Evolutionary conservation across 2,329 filamentous ascomycete species (phyloP).

Genomic region (Neopestalotiopsis rosae): DNA sequence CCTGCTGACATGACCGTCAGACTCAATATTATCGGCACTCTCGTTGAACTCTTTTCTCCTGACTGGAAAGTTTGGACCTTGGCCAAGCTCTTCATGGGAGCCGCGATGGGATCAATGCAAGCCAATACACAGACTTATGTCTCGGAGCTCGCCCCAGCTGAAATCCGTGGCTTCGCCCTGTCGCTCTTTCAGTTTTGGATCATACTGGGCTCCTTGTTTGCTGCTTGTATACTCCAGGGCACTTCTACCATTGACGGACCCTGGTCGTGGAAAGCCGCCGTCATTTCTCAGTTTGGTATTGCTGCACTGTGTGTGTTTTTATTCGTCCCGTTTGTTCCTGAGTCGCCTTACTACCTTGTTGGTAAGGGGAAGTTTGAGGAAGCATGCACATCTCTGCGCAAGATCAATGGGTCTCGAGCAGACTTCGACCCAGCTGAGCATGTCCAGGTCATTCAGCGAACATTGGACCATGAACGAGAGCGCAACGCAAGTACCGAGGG

Average conservation of each 20-base stretch:
- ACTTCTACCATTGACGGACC: background rate
- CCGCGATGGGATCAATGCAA: background rate
- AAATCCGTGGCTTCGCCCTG: background rate
- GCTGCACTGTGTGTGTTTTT: background rate
- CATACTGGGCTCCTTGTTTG: background rate
- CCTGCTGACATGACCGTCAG: background rate
- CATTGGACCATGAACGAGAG: background rate
- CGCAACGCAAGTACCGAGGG: background rate
- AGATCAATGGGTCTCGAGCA: background rate
- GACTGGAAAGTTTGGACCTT: background rate
- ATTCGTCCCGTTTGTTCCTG: background rate
- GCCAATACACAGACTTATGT: background rate
- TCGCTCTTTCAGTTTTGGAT: background rate
- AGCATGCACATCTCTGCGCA: background rate
- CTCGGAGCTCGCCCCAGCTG: background rate
- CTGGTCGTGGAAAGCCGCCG: background rate
- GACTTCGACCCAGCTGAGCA: background rate
- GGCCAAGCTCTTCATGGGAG: background rate
- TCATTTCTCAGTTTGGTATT: background rate
- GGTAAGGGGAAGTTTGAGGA: background rate
- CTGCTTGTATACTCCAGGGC: slow-evolving; percentile 1
- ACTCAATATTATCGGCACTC: background rate
- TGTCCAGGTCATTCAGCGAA: background rate
- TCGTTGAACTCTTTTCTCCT: background rate
- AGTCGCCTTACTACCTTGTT: background rate